These are phyloP conservation scores for Aureobasidium sp. DNA, from an alignment of 2,329 filamentous ascomycete genomes.

Conservation along the genomic window DNA sequence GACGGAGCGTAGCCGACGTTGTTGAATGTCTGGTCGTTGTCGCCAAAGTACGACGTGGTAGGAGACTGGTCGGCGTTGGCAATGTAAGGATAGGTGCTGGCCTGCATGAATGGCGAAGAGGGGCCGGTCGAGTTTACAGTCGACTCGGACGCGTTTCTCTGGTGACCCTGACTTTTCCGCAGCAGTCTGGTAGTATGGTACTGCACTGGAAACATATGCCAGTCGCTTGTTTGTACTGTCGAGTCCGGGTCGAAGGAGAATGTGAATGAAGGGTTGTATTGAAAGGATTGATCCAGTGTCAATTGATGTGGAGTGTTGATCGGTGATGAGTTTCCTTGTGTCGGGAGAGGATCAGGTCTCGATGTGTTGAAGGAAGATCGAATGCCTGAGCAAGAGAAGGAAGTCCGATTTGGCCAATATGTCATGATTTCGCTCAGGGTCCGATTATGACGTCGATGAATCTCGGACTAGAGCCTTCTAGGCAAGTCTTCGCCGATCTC, in stretches of 20 bases:
- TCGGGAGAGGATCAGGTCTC: neutral
- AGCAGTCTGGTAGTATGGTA: conserved; percentile 2
- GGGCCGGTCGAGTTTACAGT: conserved; percentile 38
- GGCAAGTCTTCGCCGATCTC: conserved; percentile 2
- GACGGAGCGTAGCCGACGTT: conserved; percentile 23
- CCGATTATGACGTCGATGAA: neutral
- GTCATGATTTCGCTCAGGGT: conserved; percentile 1
- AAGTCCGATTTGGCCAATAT: neutral
- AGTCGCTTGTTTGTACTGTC: neutral
- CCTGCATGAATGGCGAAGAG: conserved; percentile 35
- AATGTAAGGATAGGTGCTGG: conserved; percentile 33
- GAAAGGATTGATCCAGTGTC: neutral
- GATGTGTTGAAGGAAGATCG: neutral
- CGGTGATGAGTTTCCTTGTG: neutral
- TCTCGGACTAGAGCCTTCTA: neutral
- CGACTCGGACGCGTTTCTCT: conserved; percentile 23
- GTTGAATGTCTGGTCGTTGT: conserved; percentile 14
- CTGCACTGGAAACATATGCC: conserved; percentile 11
- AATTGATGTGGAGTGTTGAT: conserved; percentile 4
- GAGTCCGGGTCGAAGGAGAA: conserved; percentile 1
- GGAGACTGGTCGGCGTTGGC: conserved; percentile 38
- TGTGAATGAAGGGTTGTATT: neutral
- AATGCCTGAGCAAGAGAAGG: conserved; percentile 8
- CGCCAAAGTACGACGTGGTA: conserved; percentile 29
- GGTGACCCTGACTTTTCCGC: neutral